Evolutionary conservation across 352 stramenopile genomes (phyloP), one percentile per base, ranked within the genome.

Genomic region (Phytophthora meadii): DNA sequence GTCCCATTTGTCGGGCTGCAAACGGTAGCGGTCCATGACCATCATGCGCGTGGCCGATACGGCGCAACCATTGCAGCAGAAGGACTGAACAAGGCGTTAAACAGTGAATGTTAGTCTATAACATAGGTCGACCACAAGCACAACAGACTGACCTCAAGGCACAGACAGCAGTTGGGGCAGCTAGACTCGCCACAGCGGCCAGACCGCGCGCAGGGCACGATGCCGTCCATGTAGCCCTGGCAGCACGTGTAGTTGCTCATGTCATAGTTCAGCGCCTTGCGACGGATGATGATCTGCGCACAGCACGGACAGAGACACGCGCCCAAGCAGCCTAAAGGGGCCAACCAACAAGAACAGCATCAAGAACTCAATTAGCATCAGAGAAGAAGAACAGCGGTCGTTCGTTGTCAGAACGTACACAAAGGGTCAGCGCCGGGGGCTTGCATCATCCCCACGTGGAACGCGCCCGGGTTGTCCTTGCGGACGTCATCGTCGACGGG

Each of bases 201-300:
- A 2, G 92, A 87, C 58, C 92, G 77, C 32, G 89, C 55, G 68
- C 93, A 97, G 37, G 87, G 95, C 57, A 96, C 91, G 22, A 95
- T 81, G 56, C 85, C 83, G 47, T 95, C 89, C 76, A 98, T 96
- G 73, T 97, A 97, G 9, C 92, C 89, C 74, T 98, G 93, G 71
- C 93, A 98, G 74, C 92, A 98, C 46, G 70, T 79, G 75, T 98
- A 98, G 46, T 98, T 96, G 49, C 61, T 81, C 94, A 97, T 98
- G 61, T 97, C 93, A 22, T 86, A 82, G 69, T 97, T 94, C 7
- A 98, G 75, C 32, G 82, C 93, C 84, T 94, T 97, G 65, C 94
- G 82, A 6, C 94, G 86, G 65, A 98, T 93, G 59, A 93, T 74
- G 42, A 97, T 87, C 65, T 98, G 92, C 54, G 84, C 89, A 70